Evolutionary conservation across 202 grass and related monocot genomes (phyloP), one percentile per base, ranked within the genome.

Genomic region (Elaeis oleifera): DNA sequence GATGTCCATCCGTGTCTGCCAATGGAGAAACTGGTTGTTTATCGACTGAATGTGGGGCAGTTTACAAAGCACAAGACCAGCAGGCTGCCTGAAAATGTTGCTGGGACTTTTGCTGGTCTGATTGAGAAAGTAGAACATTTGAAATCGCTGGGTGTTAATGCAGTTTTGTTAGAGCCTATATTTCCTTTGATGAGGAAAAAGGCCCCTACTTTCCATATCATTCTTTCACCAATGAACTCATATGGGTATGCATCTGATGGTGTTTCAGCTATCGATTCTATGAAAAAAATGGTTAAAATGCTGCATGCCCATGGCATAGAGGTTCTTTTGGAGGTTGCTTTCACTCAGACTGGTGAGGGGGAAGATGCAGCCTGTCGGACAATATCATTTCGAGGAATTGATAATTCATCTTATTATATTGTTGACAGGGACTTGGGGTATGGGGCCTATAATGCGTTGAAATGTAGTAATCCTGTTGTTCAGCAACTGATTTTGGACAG

Each of bases 261-360:
- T 16, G 24, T 72, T 74, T 85, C 87, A 54, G 74, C 79, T 36
- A 84, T 85, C 64, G 74, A 81, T 51, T 81, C 74, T 65, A 80
- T 86, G 75, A 97, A 97, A 74, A 84, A 96, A 69, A 91, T 91
- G 87, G 67, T 97, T 68, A 97, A 91, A 71, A 55, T 15, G n/a
- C 65, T 97, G 77, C 92, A 91, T 75, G 76, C 17, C 54, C 67
- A 75, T 71, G 92, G 81, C 62, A 91, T 91, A 50, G 88, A 97
- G 79, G 92, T 97, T 27, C 69, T 91, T 22, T 57, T 97, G 73
- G 92, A 97, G 61, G 79, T 91, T 73, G 77, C 88, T 71, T 87
- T 89, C 7, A 81, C 76, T 4, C 79, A 86, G 60, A 91, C 77
- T 5, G 81, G 79, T 58, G 92, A 91, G 67, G 87, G 81, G 64